These are phyloP conservation scores for Rhizophlyctis rosea DNA, from an alignment of 192 early-diverging fungal genomes.

Conservation along the genomic window DNA sequence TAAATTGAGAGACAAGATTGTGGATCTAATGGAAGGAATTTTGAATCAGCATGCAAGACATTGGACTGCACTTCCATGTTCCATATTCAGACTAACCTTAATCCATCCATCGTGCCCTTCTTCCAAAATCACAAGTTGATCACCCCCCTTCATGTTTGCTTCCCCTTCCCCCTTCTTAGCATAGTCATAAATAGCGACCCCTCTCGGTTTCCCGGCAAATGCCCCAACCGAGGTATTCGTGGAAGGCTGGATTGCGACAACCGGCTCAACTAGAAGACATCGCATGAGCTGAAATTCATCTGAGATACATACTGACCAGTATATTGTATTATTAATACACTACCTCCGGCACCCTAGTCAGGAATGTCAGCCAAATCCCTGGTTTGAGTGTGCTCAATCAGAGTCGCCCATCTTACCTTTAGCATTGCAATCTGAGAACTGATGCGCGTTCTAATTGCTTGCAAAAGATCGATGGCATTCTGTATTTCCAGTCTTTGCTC, in stretches of 20 bases:
- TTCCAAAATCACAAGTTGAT: conserved; percentile 33
- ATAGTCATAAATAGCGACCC: conserved; percentile 38
- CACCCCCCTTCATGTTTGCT: conserved; percentile 32
- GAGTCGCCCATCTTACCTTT: too few species aligned
- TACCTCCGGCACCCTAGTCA: too few species aligned
- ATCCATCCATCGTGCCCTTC: conserved; percentile 41
- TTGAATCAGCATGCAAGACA: too few species aligned
- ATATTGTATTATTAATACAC: too few species aligned
- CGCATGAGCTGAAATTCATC: neutral
- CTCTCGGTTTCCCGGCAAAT: conserved; percentile 12
- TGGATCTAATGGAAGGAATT: conserved; percentile 9
- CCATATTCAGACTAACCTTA: conserved; percentile 20
- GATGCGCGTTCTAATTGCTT: conserved; percentile 21
- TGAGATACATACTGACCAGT: too few species aligned
- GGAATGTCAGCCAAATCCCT: too few species aligned
- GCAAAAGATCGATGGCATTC: conserved; percentile 37
- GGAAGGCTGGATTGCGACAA: conserved; percentile 15
- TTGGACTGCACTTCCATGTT: neutral
- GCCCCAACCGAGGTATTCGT: neutral
- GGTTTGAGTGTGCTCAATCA: too few species aligned
- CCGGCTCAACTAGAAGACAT: conserved; percentile 25
- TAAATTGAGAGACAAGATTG: conserved; percentile 17
- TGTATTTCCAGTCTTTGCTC: conserved; percentile 45
- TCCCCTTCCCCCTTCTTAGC: conserved; percentile 35
- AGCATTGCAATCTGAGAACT: conserved; percentile 31